These are phyloP conservation scores for Ceratobasidium sp. DNA, from an alignment of 1,284 basidiomycete species.

Conservation along the genomic window DNA sequence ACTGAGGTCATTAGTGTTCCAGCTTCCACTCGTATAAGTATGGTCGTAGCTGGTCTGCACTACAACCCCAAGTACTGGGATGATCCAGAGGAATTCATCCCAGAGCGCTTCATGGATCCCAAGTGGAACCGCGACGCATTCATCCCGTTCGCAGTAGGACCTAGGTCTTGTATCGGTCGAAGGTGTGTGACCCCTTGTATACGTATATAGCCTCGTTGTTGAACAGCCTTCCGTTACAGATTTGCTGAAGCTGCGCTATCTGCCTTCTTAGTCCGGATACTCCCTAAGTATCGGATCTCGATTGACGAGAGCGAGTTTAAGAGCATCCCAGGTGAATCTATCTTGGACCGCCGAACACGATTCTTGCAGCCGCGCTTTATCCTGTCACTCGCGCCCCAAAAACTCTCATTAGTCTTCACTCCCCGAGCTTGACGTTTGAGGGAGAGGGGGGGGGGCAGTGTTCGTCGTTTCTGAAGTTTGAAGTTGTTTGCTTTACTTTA, in stretches of 20 bases:
- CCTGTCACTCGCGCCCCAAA: neutral
- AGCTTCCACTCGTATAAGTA: neutral
- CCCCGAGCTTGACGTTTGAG: neutral
- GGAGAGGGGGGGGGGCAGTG: no score
- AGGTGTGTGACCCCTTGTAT: neutral
- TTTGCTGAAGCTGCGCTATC: conserved; percentile 28
- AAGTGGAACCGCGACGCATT: conserved; percentile 44
- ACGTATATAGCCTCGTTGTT: neutral
- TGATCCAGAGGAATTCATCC: conserved; percentile 49
- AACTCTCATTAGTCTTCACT: conserved; percentile 12
- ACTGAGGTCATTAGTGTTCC: conserved; percentile 10
- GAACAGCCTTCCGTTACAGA: neutral
- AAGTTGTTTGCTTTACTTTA: no score
- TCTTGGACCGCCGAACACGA: neutral
- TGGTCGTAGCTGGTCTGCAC: conserved; percentile 8
- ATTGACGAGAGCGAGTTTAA: conserved; percentile 18
- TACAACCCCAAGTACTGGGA: conserved; percentile 47
- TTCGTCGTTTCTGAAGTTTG: no score
- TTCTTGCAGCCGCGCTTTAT: neutral
- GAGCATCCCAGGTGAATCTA: neutral
- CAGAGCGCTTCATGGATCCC: conserved; percentile 49
- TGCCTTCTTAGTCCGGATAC: neutral
- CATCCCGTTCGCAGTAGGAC: conserved; percentile 50
- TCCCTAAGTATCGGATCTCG: conserved; percentile 1
- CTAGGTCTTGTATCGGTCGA: conserved; percentile 51